Base-by-base conservation (phyloP, 2,329 filamentous ascomycete genomes). In the Aspergillus alliaceus region DNA sequence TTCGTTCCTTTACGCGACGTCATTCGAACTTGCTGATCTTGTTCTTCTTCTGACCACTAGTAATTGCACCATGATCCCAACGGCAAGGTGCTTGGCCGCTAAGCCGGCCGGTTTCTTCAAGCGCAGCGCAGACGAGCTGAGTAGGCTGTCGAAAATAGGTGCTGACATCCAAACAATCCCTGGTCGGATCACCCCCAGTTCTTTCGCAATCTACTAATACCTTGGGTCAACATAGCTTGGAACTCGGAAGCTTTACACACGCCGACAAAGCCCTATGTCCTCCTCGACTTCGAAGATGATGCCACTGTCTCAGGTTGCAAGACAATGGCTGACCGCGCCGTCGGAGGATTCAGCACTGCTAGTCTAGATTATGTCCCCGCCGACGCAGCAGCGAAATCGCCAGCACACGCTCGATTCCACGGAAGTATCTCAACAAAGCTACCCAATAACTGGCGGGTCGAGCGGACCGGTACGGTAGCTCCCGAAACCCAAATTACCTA, bases 341-440 rank as follows among this genome's bases (percentile, higher is more conserved):
- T 96, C 24, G 93, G 93, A 60, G 95, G 93, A 57, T 93, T 86
- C 77, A 96, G 93, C 32, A 84, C 84, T 18, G 89, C 86, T 40
- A 78, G 84, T 44, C 80, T 98, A 59, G 89, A 93, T 66, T 87
- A 86, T 71, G 78, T 86, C 39, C 77, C 77, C n/a, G 76, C 74
- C 3, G 78, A 82, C 22, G 60, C 72, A 25, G 64, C 73, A 2
- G 68, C 73, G 5, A 72, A 73, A 53, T 68, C 64, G 46, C 84
- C 84, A 20, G 79, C 86, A 29, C 90, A 96, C 75, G 86, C 87
- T 18, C 85, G 89, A 59, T 99, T 98, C 78, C 86, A 93, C 76
- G 95, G 95, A 62, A 85, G 74, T 56, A 98, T 99, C 70, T 96
- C 91, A 2, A 96, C 89, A 12, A 86, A 90, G 56, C 84, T 99